A percentile compares a stretch with the other conserved stretches of the same genome.
These are phyloP conservation scores for Aegilops tauschii DNA, from an alignment of 176 grass and related monocot genomes.

Conservation along the genomic window DNA sequence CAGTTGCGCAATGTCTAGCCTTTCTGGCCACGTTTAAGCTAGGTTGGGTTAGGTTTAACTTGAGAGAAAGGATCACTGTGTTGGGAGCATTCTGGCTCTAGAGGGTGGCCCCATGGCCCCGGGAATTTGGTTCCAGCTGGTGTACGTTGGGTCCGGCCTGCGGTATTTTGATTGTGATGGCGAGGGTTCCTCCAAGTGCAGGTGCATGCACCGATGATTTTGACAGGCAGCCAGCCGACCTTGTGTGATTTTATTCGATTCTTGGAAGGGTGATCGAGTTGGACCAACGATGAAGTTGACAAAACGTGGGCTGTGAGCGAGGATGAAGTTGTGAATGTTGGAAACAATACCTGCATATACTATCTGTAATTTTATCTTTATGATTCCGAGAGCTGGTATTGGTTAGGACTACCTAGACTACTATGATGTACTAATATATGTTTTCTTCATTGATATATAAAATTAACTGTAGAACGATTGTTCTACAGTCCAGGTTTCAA, in stretches of 20 bases:
- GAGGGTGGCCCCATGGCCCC: neutral
- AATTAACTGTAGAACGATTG: no score
- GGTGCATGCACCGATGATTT: neutral
- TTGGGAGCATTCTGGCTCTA: neutral
- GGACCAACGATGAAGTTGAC: conserved; percentile 14
- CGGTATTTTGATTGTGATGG: conserved; percentile 15
- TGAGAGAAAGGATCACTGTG: neutral
- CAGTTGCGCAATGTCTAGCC: neutral
- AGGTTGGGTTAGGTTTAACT: conserved; percentile 4
- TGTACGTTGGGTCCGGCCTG: neutral
- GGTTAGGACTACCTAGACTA: no score
- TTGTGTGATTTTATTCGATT: conserved; percentile 24
- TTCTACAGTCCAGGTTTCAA: no score
- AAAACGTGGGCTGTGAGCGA: neutral
- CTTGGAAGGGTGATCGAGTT: neutral
- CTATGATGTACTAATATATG: no score
- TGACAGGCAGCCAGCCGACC: conserved; percentile 24
- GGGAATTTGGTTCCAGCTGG: neutral
- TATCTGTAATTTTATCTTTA: no score
- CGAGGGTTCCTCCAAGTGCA: neutral
- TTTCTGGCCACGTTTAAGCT: conserved; percentile 16
- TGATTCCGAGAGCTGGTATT: no score
- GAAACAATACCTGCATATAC: neutral
- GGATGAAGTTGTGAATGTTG: neutral
- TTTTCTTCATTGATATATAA: no score